Evolutionary conservation across 495 filamentous ascomycete genomes (phyloP).

Genomic region (Talaromyces borbonicus): DNA sequence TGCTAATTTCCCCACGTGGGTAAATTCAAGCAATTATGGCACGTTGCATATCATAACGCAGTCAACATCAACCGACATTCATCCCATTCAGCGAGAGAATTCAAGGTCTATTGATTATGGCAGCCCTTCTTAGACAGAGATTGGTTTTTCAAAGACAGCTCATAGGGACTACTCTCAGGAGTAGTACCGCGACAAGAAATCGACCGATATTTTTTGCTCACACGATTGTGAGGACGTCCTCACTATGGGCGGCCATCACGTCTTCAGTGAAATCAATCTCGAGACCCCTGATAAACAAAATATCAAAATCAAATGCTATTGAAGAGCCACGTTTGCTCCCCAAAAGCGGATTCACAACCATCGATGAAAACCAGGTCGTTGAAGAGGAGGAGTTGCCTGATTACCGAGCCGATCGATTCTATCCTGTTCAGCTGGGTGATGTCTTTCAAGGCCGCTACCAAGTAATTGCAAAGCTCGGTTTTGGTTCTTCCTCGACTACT

Average conservation of each 20-base stretch:
- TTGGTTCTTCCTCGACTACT: constrained; percentile 33
- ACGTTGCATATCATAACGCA: no score
- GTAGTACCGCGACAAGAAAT: background rate
- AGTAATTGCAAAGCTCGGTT: constrained; percentile 36
- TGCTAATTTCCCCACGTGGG: no score
- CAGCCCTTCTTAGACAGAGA: background rate
- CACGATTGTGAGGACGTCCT: background rate
- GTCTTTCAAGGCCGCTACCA: constrained; percentile 30
- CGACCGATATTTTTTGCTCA: background rate
- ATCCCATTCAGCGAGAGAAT: no score
- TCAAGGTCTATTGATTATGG: no score
- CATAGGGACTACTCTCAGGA: background rate
- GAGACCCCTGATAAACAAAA: background rate
- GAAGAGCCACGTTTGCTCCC: constrained; percentile 11
- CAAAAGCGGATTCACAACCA: background rate
- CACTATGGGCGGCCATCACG: background rate
- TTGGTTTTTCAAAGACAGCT: background rate
- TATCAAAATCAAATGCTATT: background rate
- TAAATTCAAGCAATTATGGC: no score
- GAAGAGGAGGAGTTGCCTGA: constrained; percentile 26
- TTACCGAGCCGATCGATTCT: constrained; percentile 30
- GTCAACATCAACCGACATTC: no score
- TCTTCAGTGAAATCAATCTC: constrained; percentile 6
- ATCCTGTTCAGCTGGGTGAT: constrained; percentile 33
- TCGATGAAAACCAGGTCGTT: constrained; percentile 7